phyloP scores from a whole-genome alignment of 2,329 filamentous ascomycete species.

The Botrytis squamosa region DNA sequence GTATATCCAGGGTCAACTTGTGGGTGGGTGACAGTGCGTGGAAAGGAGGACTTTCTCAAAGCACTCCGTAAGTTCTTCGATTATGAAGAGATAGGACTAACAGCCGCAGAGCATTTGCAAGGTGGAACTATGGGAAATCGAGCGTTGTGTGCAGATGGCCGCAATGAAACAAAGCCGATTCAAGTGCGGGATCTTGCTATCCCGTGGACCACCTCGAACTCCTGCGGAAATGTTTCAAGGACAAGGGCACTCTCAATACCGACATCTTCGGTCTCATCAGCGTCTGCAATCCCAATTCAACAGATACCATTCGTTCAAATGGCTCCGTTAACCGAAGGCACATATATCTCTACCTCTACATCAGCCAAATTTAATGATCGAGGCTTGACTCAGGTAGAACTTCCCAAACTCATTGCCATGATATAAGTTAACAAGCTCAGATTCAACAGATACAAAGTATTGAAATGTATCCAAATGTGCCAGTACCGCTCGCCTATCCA shows the following conservation, averaged over 20 bases:
- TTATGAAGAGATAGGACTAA: not conserved
- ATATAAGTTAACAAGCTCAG: not conserved
- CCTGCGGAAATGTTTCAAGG: not conserved
- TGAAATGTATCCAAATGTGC: not conserved
- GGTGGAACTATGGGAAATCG: constrained; percentile 27
- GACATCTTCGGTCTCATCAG: not conserved
- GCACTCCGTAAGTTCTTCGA: constrained; percentile 28
- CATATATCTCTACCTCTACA: not conserved
- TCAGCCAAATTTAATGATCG: not conserved
- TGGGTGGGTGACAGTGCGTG: constrained; percentile 32
- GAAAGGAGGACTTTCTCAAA: constrained; percentile 28
- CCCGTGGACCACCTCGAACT: not conserved
- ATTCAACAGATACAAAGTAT: not conserved
- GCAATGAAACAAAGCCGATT: constrained; percentile 30
- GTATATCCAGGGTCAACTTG: constrained; percentile 28
- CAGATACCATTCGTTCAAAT: not conserved
- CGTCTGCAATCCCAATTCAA: not conserved
- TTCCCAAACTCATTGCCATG: not conserved
- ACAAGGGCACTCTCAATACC: not conserved
- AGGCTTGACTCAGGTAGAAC: not conserved
- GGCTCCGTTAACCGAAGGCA: not conserved
- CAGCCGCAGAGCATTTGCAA: constrained; percentile 29
- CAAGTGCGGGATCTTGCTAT: constrained; percentile 22
- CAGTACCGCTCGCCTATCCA: not conserved
- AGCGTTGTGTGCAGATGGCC: constrained; percentile 29